Base-by-base conservation (phyloP, 139 green algal genomes). In the Chlamydomonas sp. region DNA sequence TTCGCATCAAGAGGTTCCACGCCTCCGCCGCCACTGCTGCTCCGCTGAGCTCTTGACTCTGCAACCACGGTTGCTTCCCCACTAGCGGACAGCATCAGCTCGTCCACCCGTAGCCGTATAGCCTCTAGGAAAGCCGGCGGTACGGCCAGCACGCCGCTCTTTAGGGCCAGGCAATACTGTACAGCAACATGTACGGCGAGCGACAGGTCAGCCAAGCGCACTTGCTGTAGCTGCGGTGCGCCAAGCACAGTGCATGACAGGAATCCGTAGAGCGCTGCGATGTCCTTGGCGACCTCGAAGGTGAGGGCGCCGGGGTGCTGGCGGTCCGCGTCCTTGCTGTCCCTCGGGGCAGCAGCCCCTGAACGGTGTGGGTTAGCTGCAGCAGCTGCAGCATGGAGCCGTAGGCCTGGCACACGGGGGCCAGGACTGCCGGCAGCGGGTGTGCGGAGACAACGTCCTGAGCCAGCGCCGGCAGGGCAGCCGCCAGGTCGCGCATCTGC, bases 171-270 rank as follows among this genome's bases (percentile, higher is more conserved):
- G 31, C 31, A 49, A 67, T 77, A 85, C 57, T 59, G 10, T 15
- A 68, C 57, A 49, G 71, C 10, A 0, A 85, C 12, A 15, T 77
- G 57, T 14, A 77, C 80, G 12, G 80, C 80, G 0, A 1, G 14
- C 31, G 80, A 66, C 80, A 85, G 66, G 17, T 31, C 57, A 5
- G 49, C 66, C 80, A 85, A 59, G 64, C 77, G 66, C 15, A 67
- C 66, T 17, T 78, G 67, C 67, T 67, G 5, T 57, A 85, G 57
- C 80, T 58, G 66, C 80, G 15, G 58, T 2, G 49, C 66, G 49
- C 57, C 68, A 3, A 68, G 18, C 49, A 85, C 66, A 66, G 67
- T 67, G 6, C 61, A 60, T 2, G 4, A 57, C 17, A 85, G 80
- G 64, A 60, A 78, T 3, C 9, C 72, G n/a, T n/a, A 6, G n/a